These are phyloP conservation scores for Pichia terricola DNA, from an alignment of 1,139 yeast genomes.

Conservation along the genomic window DNA sequence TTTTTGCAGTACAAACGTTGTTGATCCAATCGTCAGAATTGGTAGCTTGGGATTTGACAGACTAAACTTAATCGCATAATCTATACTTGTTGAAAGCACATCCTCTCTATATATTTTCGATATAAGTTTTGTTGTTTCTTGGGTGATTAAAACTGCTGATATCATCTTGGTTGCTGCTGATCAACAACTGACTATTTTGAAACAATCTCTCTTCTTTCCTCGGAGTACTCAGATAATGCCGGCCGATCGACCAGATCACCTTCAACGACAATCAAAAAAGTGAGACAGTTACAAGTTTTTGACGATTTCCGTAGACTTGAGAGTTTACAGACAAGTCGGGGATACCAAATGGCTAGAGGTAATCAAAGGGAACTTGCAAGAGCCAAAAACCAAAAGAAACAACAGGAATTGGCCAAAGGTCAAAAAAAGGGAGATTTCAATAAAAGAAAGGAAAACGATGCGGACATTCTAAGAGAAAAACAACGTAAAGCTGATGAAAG, in stretches of 20 bases:
- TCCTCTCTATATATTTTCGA: conserved; percentile 68
- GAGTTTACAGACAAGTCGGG: no score
- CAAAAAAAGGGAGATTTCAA: conserved; percentile 79
- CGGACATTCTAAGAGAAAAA: conserved; percentile 79
- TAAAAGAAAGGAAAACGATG: conserved; percentile 70
- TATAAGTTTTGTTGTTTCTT: conserved; percentile 31
- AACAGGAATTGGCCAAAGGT: conserved; percentile 45
- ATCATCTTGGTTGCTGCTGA: no score
- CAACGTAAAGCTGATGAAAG: conserved; percentile 73
- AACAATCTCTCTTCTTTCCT: no score
- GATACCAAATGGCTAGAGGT: conserved; percentile 71
- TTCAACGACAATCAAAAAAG: no score
- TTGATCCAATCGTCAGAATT: conserved; percentile 81
- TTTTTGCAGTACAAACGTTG: conserved; percentile 76
- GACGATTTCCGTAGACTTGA: background rate
- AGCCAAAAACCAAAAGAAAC: conserved; percentile 77
- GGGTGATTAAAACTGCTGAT: no score
- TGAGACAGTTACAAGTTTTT: no score
- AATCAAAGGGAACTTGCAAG: conserved; percentile 94
- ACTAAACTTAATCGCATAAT: no score
- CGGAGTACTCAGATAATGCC: no score
- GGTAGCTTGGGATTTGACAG: conserved; percentile 61
- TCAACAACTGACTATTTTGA: no score
- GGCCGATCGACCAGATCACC: no score
- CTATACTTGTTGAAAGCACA: conserved; percentile 21